A percentile compares a stretch with the other conserved stretches of the same genome.
Evolutionary conservation across 495 filamentous ascomycete genomes (phyloP).

Genomic region (Aspergillus conjunctus): DNA sequence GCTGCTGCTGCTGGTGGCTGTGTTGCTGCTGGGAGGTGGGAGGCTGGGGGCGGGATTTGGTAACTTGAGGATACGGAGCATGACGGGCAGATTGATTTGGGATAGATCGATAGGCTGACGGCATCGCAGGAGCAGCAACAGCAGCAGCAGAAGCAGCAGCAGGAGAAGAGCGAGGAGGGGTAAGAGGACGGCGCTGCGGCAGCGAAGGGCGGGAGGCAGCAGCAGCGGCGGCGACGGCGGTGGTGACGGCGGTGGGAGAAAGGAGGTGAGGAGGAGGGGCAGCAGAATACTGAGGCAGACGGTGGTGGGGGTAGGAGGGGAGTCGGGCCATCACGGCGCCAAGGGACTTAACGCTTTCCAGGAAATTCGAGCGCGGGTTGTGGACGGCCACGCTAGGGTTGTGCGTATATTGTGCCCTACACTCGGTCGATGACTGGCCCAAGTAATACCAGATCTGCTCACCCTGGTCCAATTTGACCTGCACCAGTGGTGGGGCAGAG

Average conservation of each 20-base stretch:
- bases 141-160: slow-evolving; percentile 34
- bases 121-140: slow-evolving; percentile 51
- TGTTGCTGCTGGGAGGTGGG: slow-evolving; percentile 22
- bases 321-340: slow-evolving; percentile 36
- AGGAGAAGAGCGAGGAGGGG: slow-evolving; percentile 42
- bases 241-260: slow-evolving; percentile 26
- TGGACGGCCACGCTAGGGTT: slow-evolving; percentile 62
- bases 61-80: slow-evolving; percentile 45
- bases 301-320: slow-evolving; percentile 41
- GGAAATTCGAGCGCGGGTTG: slow-evolving; percentile 61
- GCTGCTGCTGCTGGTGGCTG: slow-evolving; percentile 28
- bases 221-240: slow-evolving; percentile 26
- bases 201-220: slow-evolving; percentile 39
- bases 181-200: slow-evolving; percentile 39
- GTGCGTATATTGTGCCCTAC: slow-evolving; percentile 89
- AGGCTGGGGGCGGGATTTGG: slow-evolving; percentile 37
- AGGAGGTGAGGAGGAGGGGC: slow-evolving; percentile 26
- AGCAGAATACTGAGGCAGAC: slow-evolving; percentile 35
- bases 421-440: slow-evolving; percentile 83
- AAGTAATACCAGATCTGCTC: slow-evolving; percentile 91
- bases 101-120: slow-evolving; percentile 53
- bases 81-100: slow-evolving; percentile 47
- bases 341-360: slow-evolving; percentile 55
- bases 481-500: slow-evolving; percentile 54
- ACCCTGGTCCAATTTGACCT: slow-evolving; percentile 66